These are phyloP conservation scores for Rosa rugosa DNA, from an alignment of 306 rosid species.

Conservation along the genomic window DNA sequence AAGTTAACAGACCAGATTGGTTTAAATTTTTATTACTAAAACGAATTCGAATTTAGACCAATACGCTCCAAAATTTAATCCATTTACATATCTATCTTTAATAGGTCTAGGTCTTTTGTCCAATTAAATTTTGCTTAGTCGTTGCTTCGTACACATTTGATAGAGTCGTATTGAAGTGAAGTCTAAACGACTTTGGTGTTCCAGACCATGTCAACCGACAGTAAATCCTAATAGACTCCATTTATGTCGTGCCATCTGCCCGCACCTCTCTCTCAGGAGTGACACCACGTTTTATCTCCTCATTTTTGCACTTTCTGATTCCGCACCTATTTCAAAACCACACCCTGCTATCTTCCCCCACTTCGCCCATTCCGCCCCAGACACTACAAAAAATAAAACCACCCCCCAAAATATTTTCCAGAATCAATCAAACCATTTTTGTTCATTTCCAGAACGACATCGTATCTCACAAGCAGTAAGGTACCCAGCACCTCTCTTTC, in stretches of 20 bases:
- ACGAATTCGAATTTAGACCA: no score
- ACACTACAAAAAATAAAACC: not conserved
- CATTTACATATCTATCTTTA: no score
- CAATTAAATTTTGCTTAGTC: no score
- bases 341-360: not conserved
- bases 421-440: not conserved
- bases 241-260: not conserved
- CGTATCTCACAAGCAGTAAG: not conserved
- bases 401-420: not conserved
- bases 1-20: no score
- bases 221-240: not conserved
- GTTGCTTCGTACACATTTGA: no score
- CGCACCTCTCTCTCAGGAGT: not conserved
- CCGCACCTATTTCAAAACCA: not conserved
- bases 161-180: no score
- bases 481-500: not conserved
- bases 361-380: not conserved
- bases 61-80: no score
- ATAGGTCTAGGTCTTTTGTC: no score
- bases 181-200: no score
- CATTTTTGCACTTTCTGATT: not conserved
- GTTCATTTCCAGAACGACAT: not conserved
- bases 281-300: not conserved
- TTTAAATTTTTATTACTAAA: no score
- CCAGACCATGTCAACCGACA: not conserved